Evolutionary conservation across 2,329 filamentous ascomycete genomes (phyloP).

Genomic region (Cercospora sesami): DNA sequence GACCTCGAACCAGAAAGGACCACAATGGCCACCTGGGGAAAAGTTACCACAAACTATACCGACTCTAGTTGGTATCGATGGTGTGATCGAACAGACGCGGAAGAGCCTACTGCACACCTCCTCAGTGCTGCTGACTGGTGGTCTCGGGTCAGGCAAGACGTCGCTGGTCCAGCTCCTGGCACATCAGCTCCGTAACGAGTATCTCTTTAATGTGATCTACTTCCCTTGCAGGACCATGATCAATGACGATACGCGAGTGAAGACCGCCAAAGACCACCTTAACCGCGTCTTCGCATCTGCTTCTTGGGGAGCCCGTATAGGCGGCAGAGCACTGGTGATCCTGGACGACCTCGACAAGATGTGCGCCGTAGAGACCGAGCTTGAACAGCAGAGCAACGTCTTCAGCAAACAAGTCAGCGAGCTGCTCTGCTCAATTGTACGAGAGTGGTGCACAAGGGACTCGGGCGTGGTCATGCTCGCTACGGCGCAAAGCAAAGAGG

Average conservation of each 20-base stretch:
- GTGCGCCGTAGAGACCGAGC: constrained; percentile 88
- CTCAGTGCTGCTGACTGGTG: constrained; percentile 85
- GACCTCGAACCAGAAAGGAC: constrained; percentile 62
- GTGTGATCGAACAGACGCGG: constrained; percentile 68
- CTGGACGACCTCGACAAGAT: constrained; percentile 91
- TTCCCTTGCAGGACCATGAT: constrained; percentile 84
- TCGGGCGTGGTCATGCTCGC: constrained; percentile 83
- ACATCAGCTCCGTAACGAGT: constrained; percentile 68
- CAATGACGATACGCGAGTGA: constrained; percentile 85
- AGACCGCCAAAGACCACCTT: constrained; percentile 86
- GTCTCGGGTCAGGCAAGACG: constrained; percentile 87
- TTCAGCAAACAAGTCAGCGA: constrained; percentile 91
- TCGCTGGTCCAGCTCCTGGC: constrained; percentile 75
- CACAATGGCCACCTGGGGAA: constrained; percentile 55
- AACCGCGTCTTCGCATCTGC: constrained; percentile 82
- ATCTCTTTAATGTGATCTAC: constrained; percentile 79
- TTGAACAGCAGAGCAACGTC: constrained; percentile 91
- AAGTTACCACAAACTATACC: constrained; percentile 57
- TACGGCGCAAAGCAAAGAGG: constrained; percentile 90
- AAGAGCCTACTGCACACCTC: constrained; percentile 80
- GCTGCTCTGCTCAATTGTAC: constrained; percentile 76
- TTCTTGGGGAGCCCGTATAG: constrained; percentile 84
- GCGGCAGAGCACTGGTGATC: constrained; percentile 79
- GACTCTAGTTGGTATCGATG: constrained; percentile 79
- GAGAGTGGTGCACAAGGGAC: constrained; percentile 77